These are phyloP conservation scores for Dendrobium chrysotoxum DNA, from an alignment of 106 monocot species.

Conservation along the genomic window DNA sequence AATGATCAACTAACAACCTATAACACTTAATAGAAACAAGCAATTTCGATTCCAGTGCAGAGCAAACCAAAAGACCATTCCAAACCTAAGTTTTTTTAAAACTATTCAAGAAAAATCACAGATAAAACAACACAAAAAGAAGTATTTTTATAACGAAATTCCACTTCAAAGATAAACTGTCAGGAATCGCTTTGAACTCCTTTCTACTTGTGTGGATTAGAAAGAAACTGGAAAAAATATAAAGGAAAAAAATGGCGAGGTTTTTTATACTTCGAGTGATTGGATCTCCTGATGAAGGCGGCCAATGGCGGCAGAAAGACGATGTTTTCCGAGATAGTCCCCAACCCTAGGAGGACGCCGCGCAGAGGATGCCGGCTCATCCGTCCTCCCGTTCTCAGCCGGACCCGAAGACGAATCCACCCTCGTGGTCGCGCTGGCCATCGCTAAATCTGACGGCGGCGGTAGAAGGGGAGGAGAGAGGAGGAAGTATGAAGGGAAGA, in stretches of 20 bases:
- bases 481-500: background rate
- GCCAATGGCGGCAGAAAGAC: conserved; percentile 14
- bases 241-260: background rate
- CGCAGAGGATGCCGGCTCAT: background rate
- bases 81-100: background rate
- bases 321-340: conserved; percentile 14
- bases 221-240: background rate
- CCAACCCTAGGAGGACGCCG: conserved; percentile 1
- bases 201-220: background rate
- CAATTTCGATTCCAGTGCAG: background rate
- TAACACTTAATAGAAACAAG: background rate
- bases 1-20: background rate
- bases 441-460: background rate
- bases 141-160: background rate
- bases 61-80: background rate
- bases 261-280: conserved; percentile 9
- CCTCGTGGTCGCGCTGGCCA: background rate
- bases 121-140: background rate
- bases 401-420: background rate
- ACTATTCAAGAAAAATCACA: background rate
- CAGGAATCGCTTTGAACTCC: background rate
- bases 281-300: conserved; percentile 18
- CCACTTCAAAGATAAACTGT: background rate
- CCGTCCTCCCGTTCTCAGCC: background rate
- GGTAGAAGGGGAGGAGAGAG: background rate